phyloP scores from a whole-genome alignment of 1,139 yeast genomes.

The Eremothecium cymbalariae region DNA sequence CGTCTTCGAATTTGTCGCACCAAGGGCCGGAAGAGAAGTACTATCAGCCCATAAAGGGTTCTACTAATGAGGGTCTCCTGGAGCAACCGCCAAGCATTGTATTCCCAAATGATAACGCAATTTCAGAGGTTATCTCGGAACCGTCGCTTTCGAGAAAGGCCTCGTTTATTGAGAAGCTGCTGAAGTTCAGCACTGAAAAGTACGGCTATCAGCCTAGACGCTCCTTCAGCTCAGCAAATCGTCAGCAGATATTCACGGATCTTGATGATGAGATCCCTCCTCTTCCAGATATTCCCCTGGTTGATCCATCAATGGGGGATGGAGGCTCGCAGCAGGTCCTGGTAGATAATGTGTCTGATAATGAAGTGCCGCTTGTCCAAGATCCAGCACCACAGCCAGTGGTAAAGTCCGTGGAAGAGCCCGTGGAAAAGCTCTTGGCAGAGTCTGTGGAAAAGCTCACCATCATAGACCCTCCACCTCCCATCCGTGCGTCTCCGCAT shows the following conservation, averaged over 20 bases:
- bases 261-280: slow-evolving; percentile 1
- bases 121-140: background rate
- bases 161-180: slow-evolving; percentile 21
- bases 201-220: slow-evolving; percentile 26
- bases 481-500: no score
- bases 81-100: background rate
- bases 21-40: background rate
- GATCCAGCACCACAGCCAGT: background rate
- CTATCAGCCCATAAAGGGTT: background rate
- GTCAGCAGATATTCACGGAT: background rate
- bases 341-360: background rate
- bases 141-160: background rate
- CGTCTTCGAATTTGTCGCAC: background rate
- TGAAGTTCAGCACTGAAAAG: slow-evolving; percentile 30
- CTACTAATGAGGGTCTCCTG: background rate
- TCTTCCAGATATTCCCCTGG: slow-evolving; percentile 1
- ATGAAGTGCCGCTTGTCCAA: background rate
- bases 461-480: no score
- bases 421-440: no score
- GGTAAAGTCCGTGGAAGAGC: no score
- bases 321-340: background rate
- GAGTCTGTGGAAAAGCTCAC: no score
- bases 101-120: background rate
- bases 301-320: background rate
- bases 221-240: background rate